A percentile compares a stretch with the other conserved stretches of the same genome.
Evolutionary conservation across 2,329 filamentous ascomycete genomes (phyloP).

Genomic region (Ascochyta rabiei): DNA sequence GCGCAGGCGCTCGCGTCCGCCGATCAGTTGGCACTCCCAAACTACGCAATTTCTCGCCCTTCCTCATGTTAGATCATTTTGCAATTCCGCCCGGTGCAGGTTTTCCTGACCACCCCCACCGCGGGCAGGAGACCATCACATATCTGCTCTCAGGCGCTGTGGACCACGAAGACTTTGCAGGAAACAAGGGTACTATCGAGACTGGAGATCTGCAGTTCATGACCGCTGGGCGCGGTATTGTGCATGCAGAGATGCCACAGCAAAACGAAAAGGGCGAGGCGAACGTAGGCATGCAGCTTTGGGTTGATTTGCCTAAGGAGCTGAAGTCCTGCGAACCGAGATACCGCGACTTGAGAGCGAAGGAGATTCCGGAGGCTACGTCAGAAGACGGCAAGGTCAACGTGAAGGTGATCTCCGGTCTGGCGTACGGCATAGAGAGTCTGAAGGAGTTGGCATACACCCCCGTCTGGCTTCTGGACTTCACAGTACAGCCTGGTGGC

Average conservation of each 20-base stretch:
- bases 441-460: constrained; percentile 93
- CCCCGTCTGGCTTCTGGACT: constrained; percentile 93
- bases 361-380: constrained; percentile 78
- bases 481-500: constrained; percentile 80
- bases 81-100: constrained; percentile 78
- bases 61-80: constrained; percentile 95
- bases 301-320: constrained; percentile 85
- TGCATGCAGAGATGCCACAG: constrained; percentile 94
- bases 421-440: constrained; percentile 81
- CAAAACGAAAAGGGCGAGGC: constrained; percentile 75
- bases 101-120: constrained; percentile 84
- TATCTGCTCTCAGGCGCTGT: constrained; percentile 86
- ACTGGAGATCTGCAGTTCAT: constrained; percentile 96
- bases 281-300: constrained; percentile 90
- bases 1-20: constrained; percentile 83
- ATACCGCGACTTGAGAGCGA: constrained; percentile 81
- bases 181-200: constrained; percentile 81
- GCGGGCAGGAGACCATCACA: constrained; percentile 88
- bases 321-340: constrained; percentile 90
- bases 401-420: constrained; percentile 90
- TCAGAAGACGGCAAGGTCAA: constrained; percentile 74
- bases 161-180: constrained; percentile 92
- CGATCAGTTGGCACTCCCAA: constrained; percentile 84
- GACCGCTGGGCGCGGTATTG: constrained; percentile 89
- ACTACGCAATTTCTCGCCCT: constrained; percentile 86